A percentile compares a stretch with the other conserved stretches of the same genome.
phyloP scores from a whole-genome alignment of 176 grass and related monocot species.

The Chloris gayana region DNA sequence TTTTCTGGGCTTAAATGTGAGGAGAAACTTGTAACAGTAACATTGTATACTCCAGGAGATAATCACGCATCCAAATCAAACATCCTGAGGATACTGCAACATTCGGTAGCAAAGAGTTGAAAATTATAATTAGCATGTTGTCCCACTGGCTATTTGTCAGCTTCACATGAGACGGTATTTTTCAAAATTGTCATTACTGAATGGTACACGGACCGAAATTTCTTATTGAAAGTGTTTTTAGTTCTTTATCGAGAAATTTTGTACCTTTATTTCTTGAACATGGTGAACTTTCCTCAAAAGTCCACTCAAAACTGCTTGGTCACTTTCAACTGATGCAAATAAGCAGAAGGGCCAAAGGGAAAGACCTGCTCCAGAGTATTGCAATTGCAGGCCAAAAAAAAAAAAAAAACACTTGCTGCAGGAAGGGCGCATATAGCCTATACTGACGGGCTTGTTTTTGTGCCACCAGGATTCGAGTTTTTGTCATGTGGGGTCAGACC shows the following conservation, averaged over 20 bases:
- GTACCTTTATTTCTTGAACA: not conserved
- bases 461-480: not conserved
- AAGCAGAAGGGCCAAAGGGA: not conserved
- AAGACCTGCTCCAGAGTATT: conserved; percentile 45
- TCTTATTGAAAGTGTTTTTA: not conserved
- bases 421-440: conserved; percentile 22
- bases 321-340: no score
- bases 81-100: no score
- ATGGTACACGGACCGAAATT: not conserved
- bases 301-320: no score
- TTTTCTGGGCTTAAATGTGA: no score
- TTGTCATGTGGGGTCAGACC: not conserved
- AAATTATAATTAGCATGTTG: not conserved
- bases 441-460: not conserved
- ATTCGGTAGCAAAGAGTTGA: not conserved
- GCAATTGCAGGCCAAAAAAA: conserved; percentile 65
- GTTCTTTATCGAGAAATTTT: no score
- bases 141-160: no score
- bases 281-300: not conserved
- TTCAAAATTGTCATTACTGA: not conserved
- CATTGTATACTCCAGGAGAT: not conserved
- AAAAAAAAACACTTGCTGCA: conserved; percentile 60
- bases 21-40: not conserved
- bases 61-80: not conserved
- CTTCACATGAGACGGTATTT: not conserved